phyloP scores from a whole-genome alignment of 495 filamentous ascomycete genomes.

The Tetracladium marchalianum region DNA sequence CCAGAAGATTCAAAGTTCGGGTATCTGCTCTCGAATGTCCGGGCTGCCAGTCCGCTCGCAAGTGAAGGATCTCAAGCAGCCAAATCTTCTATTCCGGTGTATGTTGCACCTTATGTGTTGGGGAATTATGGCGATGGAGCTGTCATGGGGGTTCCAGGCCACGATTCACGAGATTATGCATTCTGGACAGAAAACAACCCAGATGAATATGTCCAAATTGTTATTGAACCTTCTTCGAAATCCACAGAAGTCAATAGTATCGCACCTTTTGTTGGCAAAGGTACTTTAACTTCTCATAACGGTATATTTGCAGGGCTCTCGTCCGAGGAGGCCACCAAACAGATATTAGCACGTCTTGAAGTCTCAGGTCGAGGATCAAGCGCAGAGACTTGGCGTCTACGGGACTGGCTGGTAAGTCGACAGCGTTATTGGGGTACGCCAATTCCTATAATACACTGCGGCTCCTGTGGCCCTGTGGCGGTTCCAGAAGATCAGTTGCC shows the following conservation, averaged over 20 bases:
- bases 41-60: constrained; percentile 56
- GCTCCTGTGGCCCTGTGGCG: constrained; percentile 64
- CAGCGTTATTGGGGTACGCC: constrained; percentile 89
- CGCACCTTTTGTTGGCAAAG: constrained; percentile 47
- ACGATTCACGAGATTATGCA: constrained; percentile 64
- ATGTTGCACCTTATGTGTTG: constrained; percentile 77
- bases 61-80: constrained; percentile 41
- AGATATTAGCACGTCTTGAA: constrained; percentile 49
- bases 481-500: constrained; percentile 70
- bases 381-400: constrained; percentile 61
- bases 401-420: constrained; percentile 82
- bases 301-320: constrained; percentile 48
- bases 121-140: constrained; percentile 81
- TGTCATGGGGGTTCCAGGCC: constrained; percentile 86
- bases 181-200: constrained; percentile 67
- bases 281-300: constrained; percentile 53
- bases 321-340: constrained; percentile 51
- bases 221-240: constrained; percentile 40
- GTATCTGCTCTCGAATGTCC: constrained; percentile 50
- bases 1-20: constrained; percentile 67
- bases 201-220: constrained; percentile 39
- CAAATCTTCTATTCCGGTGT: constrained; percentile 56
- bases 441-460: constrained; percentile 82
- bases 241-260: constrained; percentile 28
- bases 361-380: constrained; percentile 41